Base-by-base conservation (phyloP, 139 green algal genomes). In the Coccomyxa sp. region DNA sequence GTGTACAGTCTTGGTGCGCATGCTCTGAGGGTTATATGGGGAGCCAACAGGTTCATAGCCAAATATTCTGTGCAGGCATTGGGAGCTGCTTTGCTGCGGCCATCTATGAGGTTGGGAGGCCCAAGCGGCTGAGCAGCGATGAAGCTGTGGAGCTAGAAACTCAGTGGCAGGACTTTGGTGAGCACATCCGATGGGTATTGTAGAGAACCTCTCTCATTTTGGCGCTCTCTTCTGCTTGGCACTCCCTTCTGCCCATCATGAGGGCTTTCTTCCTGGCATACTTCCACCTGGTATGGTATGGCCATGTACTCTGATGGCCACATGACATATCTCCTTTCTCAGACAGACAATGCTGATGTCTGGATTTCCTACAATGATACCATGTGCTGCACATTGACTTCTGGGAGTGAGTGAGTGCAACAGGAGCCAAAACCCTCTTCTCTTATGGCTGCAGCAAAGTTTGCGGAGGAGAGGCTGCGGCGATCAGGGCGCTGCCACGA, bases 121-220 rank as follows among this genome's bases (percentile, higher is more conserved):
- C 92, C 0, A 64, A 81, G 31, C 81, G 91, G 16, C 78, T 95
- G 36, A 82, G 18, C 16, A 74, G 78, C 7, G 82, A 88, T 9
- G 83, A 95, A 76, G 84, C 89, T 0, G 38, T 83, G 27, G 39
- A 81, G 38, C 80, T 94, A 40, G 90, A 96, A 71, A 38, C 29
- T 7, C 87, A 92, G 76, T 96, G 88, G 88, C 84, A 89, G 64
- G 90, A 95, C 22, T 96, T 96, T 80, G 84, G 88, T 91, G n/a
- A 72, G 78, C 36, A 36, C 7, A 50, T 0, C 44, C 0, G 40
- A 1, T 22, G 16, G n/a, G 16, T 77, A 12, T 68, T 44, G 7
- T 14, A 16, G 39, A 8, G 4, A 34, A 6, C 12, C 7, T 70
- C 24, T 29, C 54, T 74, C 55, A 58, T n/a, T n/a, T n/a, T n/a